Percentiles rank a stretch among this genome's conserved stretches.
phyloP scores from a whole-genome alignment of 352 stramenopile genomes.

The Phytophthora pistaciae region DNA sequence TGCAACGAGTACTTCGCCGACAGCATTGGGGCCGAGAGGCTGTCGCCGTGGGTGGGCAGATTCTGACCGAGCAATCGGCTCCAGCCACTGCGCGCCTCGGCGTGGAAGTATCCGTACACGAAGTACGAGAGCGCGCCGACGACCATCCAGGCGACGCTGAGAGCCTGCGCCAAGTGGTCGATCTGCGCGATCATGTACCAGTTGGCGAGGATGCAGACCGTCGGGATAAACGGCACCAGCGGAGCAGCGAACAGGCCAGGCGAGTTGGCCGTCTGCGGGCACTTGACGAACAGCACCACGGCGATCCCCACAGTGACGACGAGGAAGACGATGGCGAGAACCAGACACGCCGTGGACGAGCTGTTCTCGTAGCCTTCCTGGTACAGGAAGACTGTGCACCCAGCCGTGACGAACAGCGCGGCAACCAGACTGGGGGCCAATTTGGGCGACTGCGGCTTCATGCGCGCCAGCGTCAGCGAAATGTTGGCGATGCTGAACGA shows the following conservation, averaged over 20 bases:
- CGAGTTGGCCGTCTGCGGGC: slow-evolving; percentile 43
- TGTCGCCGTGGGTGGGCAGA: slow-evolving; percentile 37
- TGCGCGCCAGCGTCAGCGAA: slow-evolving; percentile 73
- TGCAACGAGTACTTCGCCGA: slow-evolving; percentile 37
- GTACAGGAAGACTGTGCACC: slow-evolving; percentile 62
- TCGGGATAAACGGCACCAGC: slow-evolving; percentile 70
- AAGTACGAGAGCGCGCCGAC: slow-evolving; percentile 65
- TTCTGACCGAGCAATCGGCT: slow-evolving; percentile 42
- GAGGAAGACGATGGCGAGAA: slow-evolving; percentile 58
- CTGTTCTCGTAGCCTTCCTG: slow-evolving; percentile 62
- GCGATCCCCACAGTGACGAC: slow-evolving; percentile 41
- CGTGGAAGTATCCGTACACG: slow-evolving; percentile 58
- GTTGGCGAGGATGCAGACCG: slow-evolving; percentile 63
- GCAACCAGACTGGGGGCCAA: slow-evolving; percentile 45
- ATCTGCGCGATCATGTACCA: slow-evolving; percentile 78
- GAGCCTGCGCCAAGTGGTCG: slow-evolving; percentile 37
- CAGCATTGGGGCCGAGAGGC: slow-evolving; percentile 44
- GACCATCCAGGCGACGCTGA: slow-evolving; percentile 57
- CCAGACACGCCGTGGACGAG: slow-evolving; percentile 42
- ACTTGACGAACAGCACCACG: slow-evolving; percentile 55
- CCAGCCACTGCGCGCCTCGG: slow-evolving; percentile 51
- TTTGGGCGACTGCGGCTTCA: slow-evolving; percentile 54
- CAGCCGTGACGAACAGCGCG: slow-evolving; percentile 44
- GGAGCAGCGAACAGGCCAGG: slow-evolving; percentile 49
- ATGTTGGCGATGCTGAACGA: slow-evolving; percentile 88